A percentile compares a stretch with the other conserved stretches of the same genome.
Conservation (phyloP, 192 early-diverging fungal genomes). For the Rhizoclosmatium sp. region DNA sequence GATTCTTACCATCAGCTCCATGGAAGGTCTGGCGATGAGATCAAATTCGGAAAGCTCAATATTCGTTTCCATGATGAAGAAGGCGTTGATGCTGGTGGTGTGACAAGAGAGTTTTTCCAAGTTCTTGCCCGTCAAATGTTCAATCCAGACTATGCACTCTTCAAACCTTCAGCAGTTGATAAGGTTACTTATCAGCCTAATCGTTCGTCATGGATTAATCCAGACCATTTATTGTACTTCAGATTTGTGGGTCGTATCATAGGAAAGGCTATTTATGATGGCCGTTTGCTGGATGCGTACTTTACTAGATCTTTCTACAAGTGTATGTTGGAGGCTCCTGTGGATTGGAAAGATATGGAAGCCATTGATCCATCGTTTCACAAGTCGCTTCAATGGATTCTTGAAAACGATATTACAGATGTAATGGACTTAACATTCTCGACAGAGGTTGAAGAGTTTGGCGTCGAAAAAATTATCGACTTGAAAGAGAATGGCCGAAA, state of each 20-base stretch:
- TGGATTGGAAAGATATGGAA: slow-evolving; percentile 98
- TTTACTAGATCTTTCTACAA: slow-evolving; percentile 99
- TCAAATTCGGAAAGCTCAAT: slow-evolving; percentile 91
- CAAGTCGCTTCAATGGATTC: slow-evolving; percentile 97
- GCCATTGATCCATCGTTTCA: slow-evolving; percentile 97
- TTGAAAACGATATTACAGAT: slow-evolving; percentile 95
- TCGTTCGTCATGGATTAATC: slow-evolving; percentile 87
- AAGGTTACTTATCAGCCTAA: slow-evolving; percentile 99
- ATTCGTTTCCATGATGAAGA: slow-evolving; percentile 97
- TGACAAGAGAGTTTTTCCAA: slow-evolving; percentile 98
- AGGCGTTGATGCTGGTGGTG: slow-evolving; percentile 97
- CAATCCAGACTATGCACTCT: slow-evolving; percentile 97
- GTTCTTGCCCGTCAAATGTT: slow-evolving; percentile 97
- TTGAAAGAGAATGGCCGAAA: slow-evolving; percentile 88
- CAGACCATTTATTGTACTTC: slow-evolving; percentile 95
- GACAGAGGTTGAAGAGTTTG: slow-evolving; percentile 94
- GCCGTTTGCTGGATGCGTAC: slow-evolving; percentile 91
- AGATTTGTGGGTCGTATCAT: slow-evolving; percentile 98
- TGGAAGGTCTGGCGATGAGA: slow-evolving; percentile 88
- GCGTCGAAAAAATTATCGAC: slow-evolving; percentile 83
- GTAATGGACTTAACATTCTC: slow-evolving; percentile 95
- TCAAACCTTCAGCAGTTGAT: slow-evolving; percentile 94
- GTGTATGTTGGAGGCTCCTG: slow-evolving; percentile 88
- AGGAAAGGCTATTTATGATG: slow-evolving; percentile 99
- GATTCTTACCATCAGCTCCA: slow-evolving; percentile 96